phyloP scores from a whole-genome alignment of 768 basidiomycete genomes.

The Macrocybe gigantea region DNA sequence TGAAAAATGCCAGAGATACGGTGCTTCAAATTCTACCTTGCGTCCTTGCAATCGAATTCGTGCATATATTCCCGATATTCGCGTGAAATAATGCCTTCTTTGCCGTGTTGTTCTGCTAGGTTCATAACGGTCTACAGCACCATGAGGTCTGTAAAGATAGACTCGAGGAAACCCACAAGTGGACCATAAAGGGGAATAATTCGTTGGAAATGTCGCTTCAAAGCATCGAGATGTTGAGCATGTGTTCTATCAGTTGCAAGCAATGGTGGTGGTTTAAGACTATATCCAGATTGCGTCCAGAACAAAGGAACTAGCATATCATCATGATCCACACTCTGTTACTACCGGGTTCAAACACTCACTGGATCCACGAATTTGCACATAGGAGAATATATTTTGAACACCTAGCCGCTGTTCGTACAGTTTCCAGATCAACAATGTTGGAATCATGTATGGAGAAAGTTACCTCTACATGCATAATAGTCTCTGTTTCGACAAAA shows the following conservation, averaged over 20 bases:
- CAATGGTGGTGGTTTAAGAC: constrained; percentile 82
- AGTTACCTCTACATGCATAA: constrained; percentile 74
- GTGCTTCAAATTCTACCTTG: constrained; percentile 36
- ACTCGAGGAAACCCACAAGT: constrained; percentile 41
- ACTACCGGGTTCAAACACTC: constrained; percentile 19
- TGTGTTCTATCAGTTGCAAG: constrained; percentile 70
- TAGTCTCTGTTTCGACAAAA: constrained; percentile 92
- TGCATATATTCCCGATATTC: constrained; percentile 70
- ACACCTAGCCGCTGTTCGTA: constrained; percentile 59
- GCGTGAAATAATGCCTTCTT: constrained; percentile 73
- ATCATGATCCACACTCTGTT: background rate
- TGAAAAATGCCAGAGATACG: background rate
- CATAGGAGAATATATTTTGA: constrained; percentile 79
- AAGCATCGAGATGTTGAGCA: constrained; percentile 61
- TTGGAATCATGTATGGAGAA: background rate
- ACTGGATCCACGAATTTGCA: constrained; percentile 93
- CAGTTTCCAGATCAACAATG: background rate
- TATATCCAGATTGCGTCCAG: constrained; percentile 87
- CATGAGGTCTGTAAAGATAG: constrained; percentile 4
- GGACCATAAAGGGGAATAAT: constrained; percentile 69
- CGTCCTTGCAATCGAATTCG: constrained; percentile 48
- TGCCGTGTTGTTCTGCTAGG: constrained; percentile 86
- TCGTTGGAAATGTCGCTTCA: constrained; percentile 69
- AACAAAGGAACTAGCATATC: constrained; percentile 72
- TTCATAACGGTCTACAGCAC: constrained; percentile 68